Base-by-base conservation (phyloP, 352 stramenopile species). In the Phytophthora crassamura region DNA sequence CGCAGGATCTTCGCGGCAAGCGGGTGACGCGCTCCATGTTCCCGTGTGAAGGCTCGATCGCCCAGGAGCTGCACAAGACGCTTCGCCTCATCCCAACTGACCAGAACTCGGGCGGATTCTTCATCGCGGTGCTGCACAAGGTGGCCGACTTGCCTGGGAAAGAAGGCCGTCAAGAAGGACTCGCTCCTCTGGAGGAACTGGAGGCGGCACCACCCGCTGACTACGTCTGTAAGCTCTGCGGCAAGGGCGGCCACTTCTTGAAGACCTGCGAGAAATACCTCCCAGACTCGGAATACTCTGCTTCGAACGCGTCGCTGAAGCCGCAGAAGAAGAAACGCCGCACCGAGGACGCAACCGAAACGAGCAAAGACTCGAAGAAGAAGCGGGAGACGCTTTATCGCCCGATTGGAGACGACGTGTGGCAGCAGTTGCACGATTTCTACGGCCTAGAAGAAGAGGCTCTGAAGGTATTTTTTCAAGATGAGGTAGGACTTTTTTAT, bases 31-130 rank as follows among this genome's bases (percentile, higher is more conserved):
- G 81, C 42, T 90, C 88, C 18, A 96, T 98, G 81, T 98, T 98
- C 59, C 77, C 94, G 1, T 80, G 90, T 0, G 72, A 83, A 48
- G 46, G 51, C 41, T 25, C 25, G 39, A 64, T 72, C 7, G 55
- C 64, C 2, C 8, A 76, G 14, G 59, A 94, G 33, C 72, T 99
- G 16, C 70, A 97, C 52, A 86, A 92, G 53, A 99, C 97, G 42
- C 78, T 98, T 67, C 90, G 98, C 10, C 80, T 99, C 20, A 86
- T 99, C 40, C 98, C 98, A 2, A 98, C 98, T 34, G 96, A 99
- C 70, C 90, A 99, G 59, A 96, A 99, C 73, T 98, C 97, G 5
- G 97, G 97, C 35, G 98, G 97, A 5, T 99, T 99, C 72, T 99
- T 99, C 73, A 89, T 99, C 39, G 91, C 93, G n/a, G 85, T 99